phyloP scores from a whole-genome alignment of 2,329 filamentous ascomycete genomes.

The Tolypocladium guangdongense region DNA sequence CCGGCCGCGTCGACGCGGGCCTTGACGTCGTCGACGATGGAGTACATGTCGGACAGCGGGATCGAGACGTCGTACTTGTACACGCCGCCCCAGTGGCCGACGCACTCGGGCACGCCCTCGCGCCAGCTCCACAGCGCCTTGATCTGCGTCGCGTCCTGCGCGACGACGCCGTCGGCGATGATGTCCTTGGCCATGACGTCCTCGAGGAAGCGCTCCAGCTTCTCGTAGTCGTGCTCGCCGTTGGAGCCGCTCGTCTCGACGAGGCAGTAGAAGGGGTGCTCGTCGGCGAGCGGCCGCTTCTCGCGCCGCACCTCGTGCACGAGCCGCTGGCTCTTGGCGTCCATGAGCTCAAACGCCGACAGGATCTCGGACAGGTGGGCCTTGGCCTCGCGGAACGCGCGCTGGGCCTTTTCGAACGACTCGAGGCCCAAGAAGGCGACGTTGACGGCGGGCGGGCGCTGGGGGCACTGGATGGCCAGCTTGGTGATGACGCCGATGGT shows the following conservation, averaged over 20 bases:
- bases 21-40: slow-evolving; percentile 75
- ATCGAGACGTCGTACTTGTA: slow-evolving; percentile 99
- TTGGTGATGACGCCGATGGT: slow-evolving; percentile 92
- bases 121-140: slow-evolving; percentile 82
- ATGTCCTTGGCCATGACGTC: slow-evolving; percentile 82
- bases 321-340: slow-evolving; percentile 67
- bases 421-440: slow-evolving; percentile 90
- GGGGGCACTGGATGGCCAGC: slow-evolving; percentile 80
- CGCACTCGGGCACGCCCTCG: slow-evolving; percentile 82
- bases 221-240: slow-evolving; percentile 83
- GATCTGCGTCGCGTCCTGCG: slow-evolving; percentile 86
- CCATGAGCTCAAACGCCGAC: slow-evolving; percentile 97
- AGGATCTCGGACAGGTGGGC: slow-evolving; percentile 85
- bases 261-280: slow-evolving; percentile 90
- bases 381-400: slow-evolving; percentile 83
- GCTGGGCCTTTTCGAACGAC: slow-evolving; percentile 79
- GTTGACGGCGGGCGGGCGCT: slow-evolving; percentile 77
- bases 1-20: slow-evolving; percentile 62
- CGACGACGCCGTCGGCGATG: slow-evolving; percentile 79
- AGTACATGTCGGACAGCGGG: slow-evolving; percentile 76
- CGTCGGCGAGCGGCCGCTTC: slow-evolving; percentile 68
- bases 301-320: slow-evolving; percentile 66
- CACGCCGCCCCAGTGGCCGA: slow-evolving; percentile 84
- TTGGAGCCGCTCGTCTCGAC: slow-evolving; percentile 96
- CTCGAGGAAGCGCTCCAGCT: slow-evolving; percentile 83